These are phyloP conservation scores for Trametes hirsuta DNA, from an alignment of 1,284 basidiomycete genomes.

Conservation along the genomic window DNA sequence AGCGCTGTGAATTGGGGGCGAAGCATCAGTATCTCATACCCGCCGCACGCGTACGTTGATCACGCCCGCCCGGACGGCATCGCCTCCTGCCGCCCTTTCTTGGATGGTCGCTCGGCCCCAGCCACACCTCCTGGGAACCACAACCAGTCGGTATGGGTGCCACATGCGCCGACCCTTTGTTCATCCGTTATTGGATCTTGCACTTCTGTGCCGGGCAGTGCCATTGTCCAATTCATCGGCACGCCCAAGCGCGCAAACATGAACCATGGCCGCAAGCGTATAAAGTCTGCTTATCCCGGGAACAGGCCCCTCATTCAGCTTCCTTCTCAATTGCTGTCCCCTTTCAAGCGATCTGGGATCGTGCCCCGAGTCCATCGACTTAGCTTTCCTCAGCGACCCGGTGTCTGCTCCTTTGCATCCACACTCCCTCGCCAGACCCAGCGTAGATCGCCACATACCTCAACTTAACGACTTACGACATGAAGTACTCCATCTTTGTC, in stretches of 20 bases:
- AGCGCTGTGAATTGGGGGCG: too few species aligned
- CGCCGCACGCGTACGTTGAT: too few species aligned
- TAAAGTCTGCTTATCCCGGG: conserved; percentile 4
- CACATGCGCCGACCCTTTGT: conserved; percentile 5
- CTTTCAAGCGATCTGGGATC: conserved; percentile 27
- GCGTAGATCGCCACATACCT: conserved; percentile 20
- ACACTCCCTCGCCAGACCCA: conserved; percentile 12
- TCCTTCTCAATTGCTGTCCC: conserved; percentile 4
- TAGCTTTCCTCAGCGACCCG: conserved; percentile 26
- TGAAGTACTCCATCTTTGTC: conserved; percentile 31
- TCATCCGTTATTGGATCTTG: neutral
- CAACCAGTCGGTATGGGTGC: neutral
- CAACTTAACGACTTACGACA: conserved; percentile 16
- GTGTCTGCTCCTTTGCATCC: conserved; percentile 23
- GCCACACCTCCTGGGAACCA: neutral
- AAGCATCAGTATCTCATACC: too few species aligned
- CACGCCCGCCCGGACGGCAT: too few species aligned
- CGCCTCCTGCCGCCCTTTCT: too few species aligned
- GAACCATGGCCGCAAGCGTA: neutral
- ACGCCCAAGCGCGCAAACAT: conserved; percentile 2
- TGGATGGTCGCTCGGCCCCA: neutral
- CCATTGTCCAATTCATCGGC: conserved; percentile 4
- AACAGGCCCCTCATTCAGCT: conserved; percentile 9
- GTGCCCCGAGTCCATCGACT: conserved; percentile 20
- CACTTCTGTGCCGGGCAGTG: neutral